Evolutionary conservation across 306 rosid species (phyloP).

Genomic region (Sesbania bispinosa): DNA sequence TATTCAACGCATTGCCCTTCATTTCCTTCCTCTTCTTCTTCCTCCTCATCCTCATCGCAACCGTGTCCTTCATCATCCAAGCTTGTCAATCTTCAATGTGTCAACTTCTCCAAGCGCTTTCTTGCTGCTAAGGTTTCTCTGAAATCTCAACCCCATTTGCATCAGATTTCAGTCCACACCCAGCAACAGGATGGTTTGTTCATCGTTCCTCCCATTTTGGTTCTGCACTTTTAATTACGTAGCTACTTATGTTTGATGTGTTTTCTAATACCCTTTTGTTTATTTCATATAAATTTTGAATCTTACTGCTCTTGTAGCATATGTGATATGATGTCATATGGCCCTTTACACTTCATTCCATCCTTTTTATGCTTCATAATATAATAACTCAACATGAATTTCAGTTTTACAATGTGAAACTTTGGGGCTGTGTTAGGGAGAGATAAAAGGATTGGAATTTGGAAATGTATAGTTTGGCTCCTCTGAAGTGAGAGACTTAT

Average conservation of each 20-base stretch:
- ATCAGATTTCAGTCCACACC: slow-evolving; percentile 34
- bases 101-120: slow-evolving; percentile 39
- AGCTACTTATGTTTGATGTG: not conserved
- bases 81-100: slow-evolving; percentile 14
- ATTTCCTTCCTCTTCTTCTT: slow-evolving; percentile 16
- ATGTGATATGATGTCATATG: not conserved
- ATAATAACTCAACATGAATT: not conserved
- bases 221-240: not conserved
- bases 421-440: not conserved
- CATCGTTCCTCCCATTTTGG: not conserved
- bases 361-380: not conserved
- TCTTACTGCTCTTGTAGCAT: not conserved
- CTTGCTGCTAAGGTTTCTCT: slow-evolving; percentile 39
- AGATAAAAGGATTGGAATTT: not conserved
- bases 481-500: too few relatives aligned
- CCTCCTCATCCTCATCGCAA: not conserved
- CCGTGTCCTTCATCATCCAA: slow-evolving; percentile 17
- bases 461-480: too few relatives aligned
- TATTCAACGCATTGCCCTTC: slow-evolving; percentile 50
- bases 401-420: not conserved
- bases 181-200: slow-evolving; percentile 57
- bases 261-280: slow-evolving; percentile 9
- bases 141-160: slow-evolving; percentile 36
- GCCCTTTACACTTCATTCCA: not conserved
- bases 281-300: not conserved